Conservation (phyloP, 129 eudicot species). For the Kitagawia praeruptora region DNA sequence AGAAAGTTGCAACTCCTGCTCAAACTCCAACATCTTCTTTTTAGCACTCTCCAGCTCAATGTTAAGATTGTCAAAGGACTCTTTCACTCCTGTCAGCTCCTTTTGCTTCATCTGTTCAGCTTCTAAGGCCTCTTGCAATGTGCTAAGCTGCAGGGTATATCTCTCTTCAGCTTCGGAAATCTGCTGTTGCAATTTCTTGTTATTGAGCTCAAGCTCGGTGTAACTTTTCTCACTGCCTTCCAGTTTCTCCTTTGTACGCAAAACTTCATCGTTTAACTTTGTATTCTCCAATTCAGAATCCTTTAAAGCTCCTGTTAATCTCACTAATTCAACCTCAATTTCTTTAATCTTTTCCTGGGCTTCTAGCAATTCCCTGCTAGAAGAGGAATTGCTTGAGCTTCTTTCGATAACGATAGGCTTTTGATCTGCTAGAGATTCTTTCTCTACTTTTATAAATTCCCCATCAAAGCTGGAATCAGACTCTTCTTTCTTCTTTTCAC, state of each 20-base stretch:
- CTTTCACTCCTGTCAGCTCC: constrained; percentile 56
- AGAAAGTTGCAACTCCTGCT: constrained; percentile 50
- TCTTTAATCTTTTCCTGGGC: constrained; percentile 70
- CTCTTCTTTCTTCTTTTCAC: constrained; percentile 53
- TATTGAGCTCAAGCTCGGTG: constrained; percentile 46
- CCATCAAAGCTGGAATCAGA: constrained; percentile 64
- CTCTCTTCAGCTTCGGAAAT: constrained; percentile 47
- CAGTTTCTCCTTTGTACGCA: constrained; percentile 43
- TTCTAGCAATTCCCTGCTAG: constrained; percentile 64
- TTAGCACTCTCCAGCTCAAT: constrained; percentile 62
- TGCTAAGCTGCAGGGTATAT: constrained; percentile 40
- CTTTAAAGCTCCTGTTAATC: constrained; percentile 43
- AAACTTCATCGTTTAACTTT: constrained; percentile 48
- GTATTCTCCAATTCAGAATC: constrained; percentile 64
- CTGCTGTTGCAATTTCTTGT: constrained; percentile 51
- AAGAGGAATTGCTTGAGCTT: constrained; percentile 15
- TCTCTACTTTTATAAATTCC: constrained; percentile 88
- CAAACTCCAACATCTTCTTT: constrained; percentile 58
- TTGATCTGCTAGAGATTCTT: constrained; percentile 43
- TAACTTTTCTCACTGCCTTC: constrained; percentile 49
- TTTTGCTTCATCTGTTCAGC: constrained; percentile 57
- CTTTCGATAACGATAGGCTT: constrained; percentile 28
- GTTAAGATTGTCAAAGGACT: constrained; percentile 52
- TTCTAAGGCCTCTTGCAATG: constrained; percentile 62
- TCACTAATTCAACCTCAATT: constrained; percentile 59